A percentile compares a stretch with the other conserved stretches of the same genome.
Evolutionary conservation across 1,284 basidiomycete species (phyloP).

Genomic region (Ustilago nuda): DNA sequence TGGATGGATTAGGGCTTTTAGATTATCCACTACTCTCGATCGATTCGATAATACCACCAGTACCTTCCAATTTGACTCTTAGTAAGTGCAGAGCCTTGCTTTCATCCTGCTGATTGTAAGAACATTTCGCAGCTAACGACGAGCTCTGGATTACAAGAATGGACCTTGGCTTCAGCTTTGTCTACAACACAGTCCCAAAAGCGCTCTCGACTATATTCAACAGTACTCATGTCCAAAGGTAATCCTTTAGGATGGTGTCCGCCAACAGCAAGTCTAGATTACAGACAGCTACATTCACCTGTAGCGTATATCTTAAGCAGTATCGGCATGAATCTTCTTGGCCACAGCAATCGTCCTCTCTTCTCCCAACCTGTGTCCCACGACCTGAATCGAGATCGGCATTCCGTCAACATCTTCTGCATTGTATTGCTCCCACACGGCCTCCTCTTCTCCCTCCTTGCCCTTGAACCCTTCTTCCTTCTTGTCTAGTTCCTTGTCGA

Average conservation of each 20-base stretch:
- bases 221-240: background rate
- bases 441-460: slow-evolving; percentile 22
- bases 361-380: slow-evolving; percentile 42
- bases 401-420: slow-evolving; percentile 37
- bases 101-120: background rate
- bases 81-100: too few relatives aligned
- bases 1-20: background rate
- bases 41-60: background rate
- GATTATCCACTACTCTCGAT: background rate
- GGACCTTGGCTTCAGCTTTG: background rate
- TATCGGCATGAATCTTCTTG: slow-evolving; percentile 29
- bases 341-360: slow-evolving; percentile 47
- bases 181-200: background rate
- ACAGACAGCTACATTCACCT: background rate
- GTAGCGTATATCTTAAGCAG: slow-evolving; percentile 12
- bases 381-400: slow-evolving; percentile 48
- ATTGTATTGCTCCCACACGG: slow-evolving; percentile 48
- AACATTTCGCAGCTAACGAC: background rate
- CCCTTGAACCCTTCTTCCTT: slow-evolving; percentile 4
- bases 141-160: background rate
- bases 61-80: background rate
- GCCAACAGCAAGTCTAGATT: background rate
- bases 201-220: background rate
- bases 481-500: slow-evolving; percentile 32
- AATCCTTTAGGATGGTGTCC: background rate